Base-by-base conservation (phyloP, 192 early-diverging fungal species). In the Obelidium mucronatum region DNA sequence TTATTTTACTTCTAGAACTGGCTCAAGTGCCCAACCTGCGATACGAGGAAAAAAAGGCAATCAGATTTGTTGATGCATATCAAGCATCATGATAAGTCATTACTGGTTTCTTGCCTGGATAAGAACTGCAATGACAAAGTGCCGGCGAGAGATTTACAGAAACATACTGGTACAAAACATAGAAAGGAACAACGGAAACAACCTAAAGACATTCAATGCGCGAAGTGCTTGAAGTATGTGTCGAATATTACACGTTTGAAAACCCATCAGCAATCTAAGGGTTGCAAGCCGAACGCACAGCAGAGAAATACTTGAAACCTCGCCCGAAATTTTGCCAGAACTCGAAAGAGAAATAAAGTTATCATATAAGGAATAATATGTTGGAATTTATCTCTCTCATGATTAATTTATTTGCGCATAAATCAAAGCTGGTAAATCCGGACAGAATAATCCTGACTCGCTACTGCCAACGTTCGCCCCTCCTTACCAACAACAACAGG, bases 361-460 rank as follows among this genome's bases (percentile, higher is more conserved):
- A n/a, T n/a, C n/a, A n/a, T n/a, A n/a, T n/a, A n/a, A n/a, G n/a
- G n/a, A n/a, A n/a, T n/a, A n/a, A n/a, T n/a, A n/a, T n/a, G n/a
- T n/a, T n/a, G n/a, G n/a, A n/a, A n/a, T n/a, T n/a, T n/a, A n/a
- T n/a, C n/a, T n/a, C n/a, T n/a, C n/a, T n/a, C n/a, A n/a, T n/a
- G n/a, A n/a, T n/a, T n/a, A n/a, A n/a, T n/a, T n/a, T n/a, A n/a
- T n/a, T n/a, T n/a, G n/a, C n/a, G n/a, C n/a, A n/a, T n/a, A n/a
- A n/a, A n/a, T 68, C 66, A 51, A 3, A 68, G 17, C 15, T 33
- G 0, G 42, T 24, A 68, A 48, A 68, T 68, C 6, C 66, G 66
- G 17, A 68, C 66, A 30, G 34, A 39, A 40, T 68, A 40, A 68
- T 68, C 66, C 31, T 68, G 40, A 52, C 66, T 68, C 6, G 66